Base-by-base conservation (phyloP, 257 asterid genomes). In the Leonotis leonurus region DNA sequence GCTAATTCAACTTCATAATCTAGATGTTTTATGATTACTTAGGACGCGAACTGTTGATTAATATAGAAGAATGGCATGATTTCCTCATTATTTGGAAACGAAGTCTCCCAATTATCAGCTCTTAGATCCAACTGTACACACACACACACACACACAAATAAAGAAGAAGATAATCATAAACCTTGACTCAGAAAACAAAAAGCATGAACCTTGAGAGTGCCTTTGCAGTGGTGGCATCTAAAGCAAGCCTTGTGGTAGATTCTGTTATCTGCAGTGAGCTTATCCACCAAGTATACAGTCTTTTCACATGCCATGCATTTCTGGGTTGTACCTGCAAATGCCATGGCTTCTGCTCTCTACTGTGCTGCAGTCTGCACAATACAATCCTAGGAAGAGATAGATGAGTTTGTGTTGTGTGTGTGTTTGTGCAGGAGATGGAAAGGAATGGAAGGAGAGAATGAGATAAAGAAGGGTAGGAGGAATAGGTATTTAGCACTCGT, bases 261-360 rank as follows among this genome's bases (percentile, higher is more conserved):
- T 65, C 98, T 80, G 68, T 92, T 89, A 48, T 92, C 97, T 8
- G 98, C 98, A 12, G 97, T 85, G 40, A 92, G 61, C 78, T 85
- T 86, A 67, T 89, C 98, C 45, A 92, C 98, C 43, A 92, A 77
- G 75, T 92, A 92, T 1, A 92, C 98, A 46, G 98, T 92, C 77
- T 85, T 86, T 21, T 83, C 90, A 56, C 98, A 92, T 2, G 97
- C 97, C 93, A 85, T 92, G 80, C 98, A 92, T 70, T 92, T 92
- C 77, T 92, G 98, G 27, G 97, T 86, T 56, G 98, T 89, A 66
- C 98, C 98, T 73, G 97, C 97, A 83, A 88, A 92, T 35, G 98
- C 93, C 98, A 88, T 89, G 72, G 73, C 32, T 24, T 50, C 1
- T 49, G 16, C 49, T 16, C 21, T 40, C 12, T 43, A 2, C 18